Conservation (phyloP, 805 yeast genomes). For the Helenozyma rhizophorensis region DNA sequence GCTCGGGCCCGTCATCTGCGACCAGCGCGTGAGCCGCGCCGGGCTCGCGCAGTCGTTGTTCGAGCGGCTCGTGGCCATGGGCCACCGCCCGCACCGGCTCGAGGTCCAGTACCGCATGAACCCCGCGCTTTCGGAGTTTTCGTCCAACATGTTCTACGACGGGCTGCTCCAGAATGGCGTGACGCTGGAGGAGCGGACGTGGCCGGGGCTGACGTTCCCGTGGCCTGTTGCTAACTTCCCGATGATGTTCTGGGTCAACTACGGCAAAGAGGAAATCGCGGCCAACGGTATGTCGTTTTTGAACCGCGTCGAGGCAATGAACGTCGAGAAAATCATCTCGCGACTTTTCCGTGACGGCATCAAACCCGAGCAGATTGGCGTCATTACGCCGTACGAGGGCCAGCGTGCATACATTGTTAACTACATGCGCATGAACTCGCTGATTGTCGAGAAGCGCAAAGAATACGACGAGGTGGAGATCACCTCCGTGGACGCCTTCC, state of each 20-base stretch:
- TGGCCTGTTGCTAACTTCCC: slow-evolving; percentile 85
- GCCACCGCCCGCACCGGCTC: slow-evolving; percentile 78
- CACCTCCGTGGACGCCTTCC: slow-evolving; percentile 50
- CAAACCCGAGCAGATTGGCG: slow-evolving; percentile 69
- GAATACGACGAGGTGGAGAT: slow-evolving; percentile 74
- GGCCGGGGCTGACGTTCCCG: slow-evolving; percentile 61
- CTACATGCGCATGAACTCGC: slow-evolving; percentile 64
- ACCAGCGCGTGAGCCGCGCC: slow-evolving; percentile 76
- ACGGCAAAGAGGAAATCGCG: slow-evolving; percentile 85
- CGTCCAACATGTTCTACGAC: slow-evolving; percentile 89
- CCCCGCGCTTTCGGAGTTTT: slow-evolving; percentile 80
- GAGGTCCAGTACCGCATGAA: slow-evolving; percentile 96
- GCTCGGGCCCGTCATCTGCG: slow-evolving; percentile 85
- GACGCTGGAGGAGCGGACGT: slow-evolving; percentile 63
- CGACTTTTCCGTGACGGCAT: slow-evolving; percentile 73
- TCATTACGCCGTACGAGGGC: slow-evolving; percentile 92
- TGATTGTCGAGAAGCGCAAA: slow-evolving; percentile 43
- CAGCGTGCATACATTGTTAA: slow-evolving; percentile 80
- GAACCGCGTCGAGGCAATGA: slow-evolving; percentile 87
- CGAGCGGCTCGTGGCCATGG: slow-evolving; percentile 77
- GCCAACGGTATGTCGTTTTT: slow-evolving; percentile 76
- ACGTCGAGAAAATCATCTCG: slow-evolving; percentile 74
- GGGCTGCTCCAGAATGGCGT: slow-evolving; percentile 92
- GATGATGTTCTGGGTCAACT: slow-evolving; percentile 94
- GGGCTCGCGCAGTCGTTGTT: slow-evolving; percentile 84